Base-by-base conservation (phyloP, 257 asterid genomes). In the Plantago major region DNA sequence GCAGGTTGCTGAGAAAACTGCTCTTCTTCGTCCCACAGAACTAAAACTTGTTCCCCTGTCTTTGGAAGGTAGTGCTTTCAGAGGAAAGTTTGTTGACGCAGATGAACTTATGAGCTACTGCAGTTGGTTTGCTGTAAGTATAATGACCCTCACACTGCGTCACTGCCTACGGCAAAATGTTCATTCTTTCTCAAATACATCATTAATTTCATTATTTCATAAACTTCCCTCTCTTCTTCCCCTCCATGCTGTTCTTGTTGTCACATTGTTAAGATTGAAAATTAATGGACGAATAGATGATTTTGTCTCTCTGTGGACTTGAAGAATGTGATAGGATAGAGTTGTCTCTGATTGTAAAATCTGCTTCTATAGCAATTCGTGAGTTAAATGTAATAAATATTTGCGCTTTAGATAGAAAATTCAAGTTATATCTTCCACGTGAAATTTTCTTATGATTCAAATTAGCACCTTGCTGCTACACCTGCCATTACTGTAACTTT, bases 81-180 rank as follows among this genome's bases (percentile, higher is more conserved):
- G 95, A 70, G 75, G 85, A 70, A 93, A 93, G 79, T 72, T 89
- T 72, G 83, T 89, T 60, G 99, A 93, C 79, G 67, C 72, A 5
- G 97, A 93, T 75, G 99, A 93, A 75, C 96, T 93, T 74, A 80
- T 89, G 95, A 80, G 84, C 85, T 89, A 93, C 80, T 89, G 99
- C 84, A 85, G 96, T 83, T 93, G 97, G 99, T 83, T 93, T 75
- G 97, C 96, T 51, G 97, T 92, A 87, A 89, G 96, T 70, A 62
- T 70, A 62, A 50, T 58, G 46, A 13, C 73, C 73, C 46, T 64
- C 63, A 50, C 44, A 43, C 65, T 55, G 42, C 48, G 60, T 22
- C 44, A 43, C 65, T 55, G 42, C 48, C 64, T 22, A 38, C 55
- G 58, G 58, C 61, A 53, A 68, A 44, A 12, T 14, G 55, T 66